Evolutionary conservation across 345 rosid species (phyloP).

Genomic region (Lepidium sativum): DNA sequence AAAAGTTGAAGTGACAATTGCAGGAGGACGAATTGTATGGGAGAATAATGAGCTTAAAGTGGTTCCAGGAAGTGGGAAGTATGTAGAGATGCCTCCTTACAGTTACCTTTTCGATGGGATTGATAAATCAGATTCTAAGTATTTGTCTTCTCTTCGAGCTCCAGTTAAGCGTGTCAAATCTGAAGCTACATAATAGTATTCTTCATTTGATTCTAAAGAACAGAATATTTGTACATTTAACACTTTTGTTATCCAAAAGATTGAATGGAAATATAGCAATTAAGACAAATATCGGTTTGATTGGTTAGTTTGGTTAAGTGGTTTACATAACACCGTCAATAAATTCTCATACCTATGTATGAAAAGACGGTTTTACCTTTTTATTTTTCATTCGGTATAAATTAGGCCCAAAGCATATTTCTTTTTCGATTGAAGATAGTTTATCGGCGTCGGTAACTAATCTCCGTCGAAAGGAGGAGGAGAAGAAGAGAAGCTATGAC

Average conservation of each 20-base stretch:
- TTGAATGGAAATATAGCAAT: too few relatives aligned
- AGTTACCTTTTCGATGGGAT: conserved; percentile 71
- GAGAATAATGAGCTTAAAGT: conserved; percentile 67
- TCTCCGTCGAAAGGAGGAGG: not conserved
- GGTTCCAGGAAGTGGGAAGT: conserved; percentile 65
- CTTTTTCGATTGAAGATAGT: not conserved
- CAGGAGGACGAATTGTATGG: conserved; percentile 85
- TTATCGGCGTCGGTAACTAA: conserved; percentile 7
- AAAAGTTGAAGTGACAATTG: conserved; percentile 88
- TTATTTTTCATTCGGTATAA: not conserved
- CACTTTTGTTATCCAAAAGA: too few relatives aligned
- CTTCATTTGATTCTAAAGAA: not conserved
- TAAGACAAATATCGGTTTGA: conserved; percentile 11
- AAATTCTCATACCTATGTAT: not conserved
- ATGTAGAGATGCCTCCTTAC: conserved; percentile 64
- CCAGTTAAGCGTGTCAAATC: conserved; percentile 61
- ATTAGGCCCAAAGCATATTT: too few relatives aligned
- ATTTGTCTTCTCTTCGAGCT: conserved; percentile 65
- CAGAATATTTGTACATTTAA: not conserved
- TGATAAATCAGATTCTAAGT: conserved; percentile 68
- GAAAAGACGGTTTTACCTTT: conserved; percentile 12
- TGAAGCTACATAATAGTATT: conserved; percentile 18
- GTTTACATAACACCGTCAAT: not conserved
- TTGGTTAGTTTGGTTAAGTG: not conserved
- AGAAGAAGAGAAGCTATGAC: conserved; percentile 38